A percentile compares a stretch with the other conserved stretches of the same genome.
Conservation (phyloP, 371 early-diverging fungal genomes). For the Mucor indicus region DNA sequence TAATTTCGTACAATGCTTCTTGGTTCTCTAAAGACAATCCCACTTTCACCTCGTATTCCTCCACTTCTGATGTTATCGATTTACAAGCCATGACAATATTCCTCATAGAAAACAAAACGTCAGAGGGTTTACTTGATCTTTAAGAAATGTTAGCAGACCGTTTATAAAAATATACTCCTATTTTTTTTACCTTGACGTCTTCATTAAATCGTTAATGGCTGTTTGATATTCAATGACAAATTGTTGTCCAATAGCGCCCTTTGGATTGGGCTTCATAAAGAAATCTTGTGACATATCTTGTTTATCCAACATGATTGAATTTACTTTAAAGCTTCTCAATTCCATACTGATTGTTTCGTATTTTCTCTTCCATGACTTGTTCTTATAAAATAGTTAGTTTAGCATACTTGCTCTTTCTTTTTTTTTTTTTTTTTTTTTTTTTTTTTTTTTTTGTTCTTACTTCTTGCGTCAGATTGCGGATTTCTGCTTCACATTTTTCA, state of each 20-base stretch:
- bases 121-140: slow-evolving; percentile 65
- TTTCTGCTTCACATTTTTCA: slow-evolving; percentile 32
- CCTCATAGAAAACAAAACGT: slow-evolving; percentile 79
- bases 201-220: slow-evolving; percentile 79
- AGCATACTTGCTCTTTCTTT: no score
- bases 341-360: slow-evolving; percentile 46
- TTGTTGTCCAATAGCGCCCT: slow-evolving; percentile 69
- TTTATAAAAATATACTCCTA: background rate
- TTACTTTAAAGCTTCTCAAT: slow-evolving; percentile 48
- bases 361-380: slow-evolving; percentile 46
- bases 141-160: no score
- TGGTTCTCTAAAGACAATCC: slow-evolving; percentile 16
- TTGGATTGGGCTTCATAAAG: slow-evolving; percentile 45
- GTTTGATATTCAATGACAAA: slow-evolving; percentile 73
- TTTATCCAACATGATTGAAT: slow-evolving; percentile 33
- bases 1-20: slow-evolving; percentile 39
- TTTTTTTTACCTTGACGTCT: slow-evolving; percentile 66
- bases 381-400: slow-evolving; percentile 8
- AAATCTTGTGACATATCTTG: slow-evolving; percentile 33
- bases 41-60: slow-evolving; percentile 52
- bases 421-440: background rate
- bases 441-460: slow-evolving; percentile 6
- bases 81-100: slow-evolving; percentile 80
- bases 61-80: slow-evolving; percentile 78
- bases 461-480: slow-evolving; percentile 30